Percentiles rank a stretch among this genome's conserved stretches.
These are phyloP conservation scores for Trametes sanguinea DNA, from an alignment of 768 basidiomycete species.

Conservation along the genomic window DNA sequence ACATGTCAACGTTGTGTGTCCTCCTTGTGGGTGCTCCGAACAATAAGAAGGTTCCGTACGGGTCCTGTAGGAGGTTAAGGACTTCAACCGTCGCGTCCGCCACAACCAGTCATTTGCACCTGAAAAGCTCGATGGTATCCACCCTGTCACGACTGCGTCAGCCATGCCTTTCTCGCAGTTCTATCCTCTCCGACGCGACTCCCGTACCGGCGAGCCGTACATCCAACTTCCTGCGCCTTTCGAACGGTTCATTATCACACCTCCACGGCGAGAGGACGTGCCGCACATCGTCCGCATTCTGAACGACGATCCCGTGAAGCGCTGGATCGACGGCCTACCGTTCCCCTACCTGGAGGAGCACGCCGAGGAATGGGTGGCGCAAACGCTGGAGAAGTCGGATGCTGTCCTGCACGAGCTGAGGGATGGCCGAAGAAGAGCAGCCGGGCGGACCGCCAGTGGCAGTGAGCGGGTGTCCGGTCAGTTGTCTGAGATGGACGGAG, in stretches of 20 bases:
- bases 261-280: constrained; percentile 53
- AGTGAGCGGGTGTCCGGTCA: constrained; percentile 52
- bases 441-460: constrained; percentile 30
- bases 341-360: constrained; percentile 52
- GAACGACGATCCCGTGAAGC: constrained; percentile 51
- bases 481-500: constrained; percentile 52
- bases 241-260: constrained; percentile 58
- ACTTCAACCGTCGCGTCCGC: neutral
- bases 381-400: constrained; percentile 35
- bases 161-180: constrained; percentile 29
- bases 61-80: neutral
- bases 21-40: neutral
- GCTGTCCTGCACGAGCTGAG: constrained; percentile 36
- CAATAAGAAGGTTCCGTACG: constrained; percentile 10
- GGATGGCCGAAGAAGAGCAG: constrained; percentile 21
- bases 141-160: neutral
- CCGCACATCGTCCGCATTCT: constrained; percentile 39
- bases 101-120: neutral
- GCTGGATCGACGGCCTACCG: constrained; percentile 48
- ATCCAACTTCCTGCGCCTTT: constrained; percentile 52
- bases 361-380: constrained; percentile 42
- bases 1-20: constrained; percentile 1
- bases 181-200: constrained; percentile 37
- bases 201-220: constrained; percentile 48
- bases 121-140: neutral